phyloP scores from a whole-genome alignment of 1,284 basidiomycete genomes.

The Trichosporon sp. region DNA sequence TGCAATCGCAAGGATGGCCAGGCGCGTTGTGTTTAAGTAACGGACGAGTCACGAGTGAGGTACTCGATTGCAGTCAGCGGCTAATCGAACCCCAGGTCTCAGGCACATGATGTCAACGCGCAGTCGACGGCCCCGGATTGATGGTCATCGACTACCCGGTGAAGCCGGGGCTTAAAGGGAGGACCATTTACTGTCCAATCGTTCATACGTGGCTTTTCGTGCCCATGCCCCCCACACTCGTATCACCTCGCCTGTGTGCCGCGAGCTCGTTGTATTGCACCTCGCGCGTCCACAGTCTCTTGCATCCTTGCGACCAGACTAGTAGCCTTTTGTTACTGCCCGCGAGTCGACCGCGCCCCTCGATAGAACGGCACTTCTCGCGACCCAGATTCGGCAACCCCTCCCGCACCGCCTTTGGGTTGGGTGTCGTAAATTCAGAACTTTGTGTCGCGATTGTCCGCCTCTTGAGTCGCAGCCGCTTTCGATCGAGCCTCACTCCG shows the following conservation, averaged over 20 bases:
- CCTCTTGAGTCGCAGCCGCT: neutral
- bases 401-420: neutral
- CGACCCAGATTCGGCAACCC: neutral
- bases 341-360: neutral
- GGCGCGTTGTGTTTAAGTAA: constrained; percentile 7
- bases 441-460: neutral
- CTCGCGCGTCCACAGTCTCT: constrained; percentile 5
- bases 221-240: neutral
- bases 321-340: neutral
- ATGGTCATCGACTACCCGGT: constrained; percentile 8
- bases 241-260: neutral
- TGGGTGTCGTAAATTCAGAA: neutral
- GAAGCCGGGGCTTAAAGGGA: neutral
- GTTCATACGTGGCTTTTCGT: constrained; percentile 11
- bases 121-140: constrained; percentile 13
- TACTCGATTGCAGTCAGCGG: constrained; percentile 5
- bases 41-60: neutral
- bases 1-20: constrained; percentile 2
- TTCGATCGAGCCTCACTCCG: neutral
- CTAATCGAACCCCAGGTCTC: constrained; percentile 8
- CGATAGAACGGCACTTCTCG: neutral
- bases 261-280: neutral
- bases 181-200: neutral
- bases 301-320: neutral
- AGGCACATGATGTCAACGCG: constrained; percentile 20